These are phyloP conservation scores for Sugiyamaella lignohabitans DNA, from an alignment of 805 yeast species.

Conservation along the genomic window DNA sequence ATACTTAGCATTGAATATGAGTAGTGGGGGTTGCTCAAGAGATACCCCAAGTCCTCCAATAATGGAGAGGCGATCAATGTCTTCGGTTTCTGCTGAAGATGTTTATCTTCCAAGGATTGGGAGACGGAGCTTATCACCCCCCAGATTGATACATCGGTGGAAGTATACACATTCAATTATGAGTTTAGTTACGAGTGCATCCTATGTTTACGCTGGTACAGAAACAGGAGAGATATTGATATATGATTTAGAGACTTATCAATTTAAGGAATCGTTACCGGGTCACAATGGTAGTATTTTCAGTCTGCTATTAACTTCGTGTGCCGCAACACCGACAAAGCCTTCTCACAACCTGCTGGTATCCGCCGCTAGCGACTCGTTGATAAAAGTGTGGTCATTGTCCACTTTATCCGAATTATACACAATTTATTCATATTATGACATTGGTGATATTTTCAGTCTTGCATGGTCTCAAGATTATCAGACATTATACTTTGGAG, in stretches of 20 bases:
- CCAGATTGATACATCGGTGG: slow-evolving; percentile 62
- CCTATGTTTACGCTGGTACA: slow-evolving; percentile 72
- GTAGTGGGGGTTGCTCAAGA: slow-evolving; percentile 15
- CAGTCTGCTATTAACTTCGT: slow-evolving; percentile 41
- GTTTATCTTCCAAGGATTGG: slow-evolving; percentile 4
- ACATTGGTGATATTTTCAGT: slow-evolving; percentile 91
- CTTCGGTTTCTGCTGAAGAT: slow-evolving; percentile 1
- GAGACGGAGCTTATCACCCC: neutral
- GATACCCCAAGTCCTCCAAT: slow-evolving; percentile 18
- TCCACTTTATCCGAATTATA: slow-evolving; percentile 48
- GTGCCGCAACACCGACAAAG: neutral
- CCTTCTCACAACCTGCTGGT: slow-evolving; percentile 53
- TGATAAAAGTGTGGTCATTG: slow-evolving; percentile 68
- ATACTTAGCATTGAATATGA: no score
- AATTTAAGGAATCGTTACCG: slow-evolving; percentile 43
- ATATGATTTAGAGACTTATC: slow-evolving; percentile 60
- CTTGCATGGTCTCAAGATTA: slow-evolving; percentile 53
- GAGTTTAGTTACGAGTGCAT: slow-evolving; percentile 38
- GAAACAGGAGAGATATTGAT: slow-evolving; percentile 76
- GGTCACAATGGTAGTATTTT: slow-evolving; percentile 75
- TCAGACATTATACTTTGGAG: slow-evolving; percentile 70
- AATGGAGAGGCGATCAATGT: neutral
- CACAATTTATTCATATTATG: slow-evolving; percentile 75
- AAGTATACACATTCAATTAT: slow-evolving; percentile 63
- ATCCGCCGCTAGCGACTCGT: slow-evolving; percentile 85